Evolutionary conservation across 192 early-diverging fungal genomes (phyloP), one percentile per base, ranked within the genome.

Genomic region (Dissophora ornata): DNA sequence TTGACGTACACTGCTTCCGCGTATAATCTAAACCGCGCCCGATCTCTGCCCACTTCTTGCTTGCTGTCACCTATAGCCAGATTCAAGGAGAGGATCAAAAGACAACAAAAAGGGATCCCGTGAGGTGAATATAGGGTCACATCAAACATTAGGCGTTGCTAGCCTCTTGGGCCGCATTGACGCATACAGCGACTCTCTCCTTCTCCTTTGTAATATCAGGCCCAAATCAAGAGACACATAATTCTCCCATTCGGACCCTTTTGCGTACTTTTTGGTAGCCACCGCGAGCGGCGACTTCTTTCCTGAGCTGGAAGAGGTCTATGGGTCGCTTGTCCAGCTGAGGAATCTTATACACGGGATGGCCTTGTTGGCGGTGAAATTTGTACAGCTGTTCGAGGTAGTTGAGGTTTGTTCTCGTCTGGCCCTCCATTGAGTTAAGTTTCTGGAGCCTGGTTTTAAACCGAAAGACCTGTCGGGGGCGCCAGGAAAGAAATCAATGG

Each of bases 401-500:
- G 77, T 94, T 96, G 52, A 97, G 82, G 30, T 90, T 93, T 18
- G 91, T 83, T 26, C 97, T 85, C 1, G 95, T 92, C 69, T 88
- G 87, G 40, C 95, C 97, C 62, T 96, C 93, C 84, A 97, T 95
- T 24, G 89, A 90, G 80, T 96, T 97, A 21, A 99, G 87, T 67
- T 89, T 89, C 82, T 97, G 96, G 33, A 93, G 90, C 16, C 97
- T 86, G 15, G 96, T 96, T 47, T 84, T 84, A 81, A 99, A 97
- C 52, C 88, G 87, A 75, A 99, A 99, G 30, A 79, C 82, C 94
- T 96, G 73, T 46, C 48, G 12, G 6, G 16, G 24, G 16, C 18
- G 18, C 4, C 4, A 45, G 18, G 36, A 16, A 45, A 45, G 6
- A n/a, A n/a, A 45, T 4, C 9, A n/a, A 45, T 4, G 4, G 44